Evolutionary conservation across 306 rosid genomes (phyloP).

Genomic region (peach (Prunus persica)): DNA sequence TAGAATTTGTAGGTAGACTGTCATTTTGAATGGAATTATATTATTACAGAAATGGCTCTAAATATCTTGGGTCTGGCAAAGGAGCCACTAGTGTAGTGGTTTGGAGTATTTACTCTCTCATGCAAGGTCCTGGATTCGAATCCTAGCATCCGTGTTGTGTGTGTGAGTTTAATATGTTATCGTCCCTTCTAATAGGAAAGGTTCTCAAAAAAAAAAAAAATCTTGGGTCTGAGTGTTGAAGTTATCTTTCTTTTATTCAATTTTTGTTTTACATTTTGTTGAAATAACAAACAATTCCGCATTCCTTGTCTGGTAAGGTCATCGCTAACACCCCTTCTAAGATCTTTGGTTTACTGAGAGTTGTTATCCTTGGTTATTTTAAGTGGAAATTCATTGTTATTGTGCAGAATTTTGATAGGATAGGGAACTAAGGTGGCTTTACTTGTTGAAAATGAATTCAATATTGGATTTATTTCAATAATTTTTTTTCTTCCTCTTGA

Average conservation of each 20-base stretch:
- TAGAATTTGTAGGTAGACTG: constrained; percentile 17
- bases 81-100: no score
- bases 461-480: no score
- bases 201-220: no score
- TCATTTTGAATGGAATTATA: constrained; percentile 6
- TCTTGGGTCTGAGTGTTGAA: background rate
- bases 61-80: background rate
- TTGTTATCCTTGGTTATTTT: background rate
- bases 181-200: no score
- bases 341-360: background rate
- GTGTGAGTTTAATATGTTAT: no score
- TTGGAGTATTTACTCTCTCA: no score
- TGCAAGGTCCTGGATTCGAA: no score
- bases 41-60: background rate
- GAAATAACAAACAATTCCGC: background rate
- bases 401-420: background rate
- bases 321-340: background rate
- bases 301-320: background rate
- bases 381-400: background rate
- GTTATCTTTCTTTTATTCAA: background rate
- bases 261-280: background rate
- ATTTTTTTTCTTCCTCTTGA: background rate
- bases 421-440: no score
- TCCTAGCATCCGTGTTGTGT: no score
- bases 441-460: background rate